Evolutionary conservation across 768 basidiomycete species (phyloP).

Genomic region (Mrakia hoshinonis): DNA sequence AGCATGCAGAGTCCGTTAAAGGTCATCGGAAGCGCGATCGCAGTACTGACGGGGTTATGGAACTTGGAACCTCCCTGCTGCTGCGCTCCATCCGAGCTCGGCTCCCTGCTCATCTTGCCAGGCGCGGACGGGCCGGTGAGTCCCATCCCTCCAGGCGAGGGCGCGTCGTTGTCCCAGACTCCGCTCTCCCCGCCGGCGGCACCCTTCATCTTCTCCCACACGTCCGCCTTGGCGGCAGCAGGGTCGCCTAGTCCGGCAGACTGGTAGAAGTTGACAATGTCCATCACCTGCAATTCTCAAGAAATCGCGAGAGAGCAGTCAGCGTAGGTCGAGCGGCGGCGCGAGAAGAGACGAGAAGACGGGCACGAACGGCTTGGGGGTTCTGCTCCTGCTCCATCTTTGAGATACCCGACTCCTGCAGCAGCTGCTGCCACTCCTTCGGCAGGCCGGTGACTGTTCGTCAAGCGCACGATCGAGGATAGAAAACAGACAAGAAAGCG

Average conservation of each 20-base stretch:
- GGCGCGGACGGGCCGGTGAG: neutral
- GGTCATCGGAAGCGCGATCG: neutral
- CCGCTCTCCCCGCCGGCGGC: slow-evolving; percentile 40
- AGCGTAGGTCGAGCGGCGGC: neutral
- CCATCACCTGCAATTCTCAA: slow-evolving; percentile 49
- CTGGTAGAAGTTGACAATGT: slow-evolving; percentile 98
- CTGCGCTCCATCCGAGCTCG: slow-evolving; percentile 9
- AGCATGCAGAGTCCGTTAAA: too few species aligned
- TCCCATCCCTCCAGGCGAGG: neutral
- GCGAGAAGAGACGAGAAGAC: neutral
- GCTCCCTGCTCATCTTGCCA: slow-evolving; percentile 7
- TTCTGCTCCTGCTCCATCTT: slow-evolving; percentile 92
- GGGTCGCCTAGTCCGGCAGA: slow-evolving; percentile 27
- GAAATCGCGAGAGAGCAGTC: neutral
- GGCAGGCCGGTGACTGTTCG: slow-evolving; percentile 59
- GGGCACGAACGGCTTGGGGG: slow-evolving; percentile 67
- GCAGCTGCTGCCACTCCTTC: slow-evolving; percentile 96
- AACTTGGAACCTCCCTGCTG: slow-evolving; percentile 11
- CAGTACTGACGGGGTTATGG: neutral
- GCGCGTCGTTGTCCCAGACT: slow-evolving; percentile 2
- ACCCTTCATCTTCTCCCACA: slow-evolving; percentile 39
- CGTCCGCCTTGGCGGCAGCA: slow-evolving; percentile 28
- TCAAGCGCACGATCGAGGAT: neutral
- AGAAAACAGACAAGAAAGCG: neutral
- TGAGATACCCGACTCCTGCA: slow-evolving; percentile 92